Conservation (phyloP, 177 flowering plant species). For the Vitis hybrid region DNA sequence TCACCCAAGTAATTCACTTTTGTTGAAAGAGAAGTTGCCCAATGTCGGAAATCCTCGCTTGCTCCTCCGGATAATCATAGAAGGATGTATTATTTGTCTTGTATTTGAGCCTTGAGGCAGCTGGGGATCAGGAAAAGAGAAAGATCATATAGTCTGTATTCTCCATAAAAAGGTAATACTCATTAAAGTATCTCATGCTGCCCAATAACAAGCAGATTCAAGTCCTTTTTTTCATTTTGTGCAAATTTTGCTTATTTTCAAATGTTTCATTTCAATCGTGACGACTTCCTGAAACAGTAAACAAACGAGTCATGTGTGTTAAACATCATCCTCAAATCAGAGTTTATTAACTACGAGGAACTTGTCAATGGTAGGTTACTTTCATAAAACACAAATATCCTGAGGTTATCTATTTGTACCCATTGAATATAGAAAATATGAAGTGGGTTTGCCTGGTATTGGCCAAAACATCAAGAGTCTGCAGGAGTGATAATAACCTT, state of each 20-base stretch:
- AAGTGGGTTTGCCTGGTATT: too few species aligned
- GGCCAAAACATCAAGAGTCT: too few species aligned
- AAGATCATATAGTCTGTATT: neutral
- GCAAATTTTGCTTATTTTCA: neutral
- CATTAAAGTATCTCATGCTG: constrained; percentile 1
- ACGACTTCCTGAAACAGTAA: neutral
- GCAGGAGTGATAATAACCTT: too few species aligned
- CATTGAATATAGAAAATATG: too few species aligned
- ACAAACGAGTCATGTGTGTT: neutral
- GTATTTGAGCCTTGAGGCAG: constrained; percentile 8
- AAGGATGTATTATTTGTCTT: constrained; percentile 8
- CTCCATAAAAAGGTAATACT: neutral
- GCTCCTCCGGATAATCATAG: neutral
- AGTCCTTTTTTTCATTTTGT: neutral
- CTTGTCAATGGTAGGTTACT: neutral
- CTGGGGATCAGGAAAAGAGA: neutral
- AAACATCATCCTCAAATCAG: too few species aligned
- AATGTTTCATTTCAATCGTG: neutral
- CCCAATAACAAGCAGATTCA: constrained; percentile 12
- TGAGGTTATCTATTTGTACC: too few species aligned
- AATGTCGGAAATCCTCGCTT: constrained; percentile 6
- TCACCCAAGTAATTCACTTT: neutral
- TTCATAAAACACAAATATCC: too few species aligned
- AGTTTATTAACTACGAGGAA: too few species aligned
- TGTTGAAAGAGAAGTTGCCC: constrained; percentile 8